These are phyloP conservation scores for Kazachstania viticola DNA, from an alignment of 805 yeast genomes.

Conservation along the genomic window DNA sequence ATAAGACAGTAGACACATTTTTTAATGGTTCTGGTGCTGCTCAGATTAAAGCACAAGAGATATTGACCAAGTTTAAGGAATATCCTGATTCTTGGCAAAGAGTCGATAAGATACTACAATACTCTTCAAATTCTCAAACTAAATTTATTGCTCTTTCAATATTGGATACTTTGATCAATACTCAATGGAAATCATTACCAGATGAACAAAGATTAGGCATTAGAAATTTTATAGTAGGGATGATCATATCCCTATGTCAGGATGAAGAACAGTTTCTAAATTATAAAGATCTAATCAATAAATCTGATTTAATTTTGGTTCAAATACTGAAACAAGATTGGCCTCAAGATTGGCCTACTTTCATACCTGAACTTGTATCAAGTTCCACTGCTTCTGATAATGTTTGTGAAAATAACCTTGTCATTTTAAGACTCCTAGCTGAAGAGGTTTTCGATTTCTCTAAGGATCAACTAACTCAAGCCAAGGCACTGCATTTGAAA, in stretches of 20 bases:
- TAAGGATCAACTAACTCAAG: slow-evolving; percentile 88
- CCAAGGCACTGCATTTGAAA: slow-evolving; percentile 72
- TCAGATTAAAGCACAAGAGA: slow-evolving; percentile 56
- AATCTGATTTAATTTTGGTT: slow-evolving; percentile 87
- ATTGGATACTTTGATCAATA: slow-evolving; percentile 77
- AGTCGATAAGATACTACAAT: slow-evolving; percentile 79
- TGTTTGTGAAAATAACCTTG: slow-evolving; percentile 94
- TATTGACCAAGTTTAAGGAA: slow-evolving; percentile 75
- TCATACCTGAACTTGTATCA: slow-evolving; percentile 79
- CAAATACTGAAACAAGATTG: slow-evolving; percentile 95
- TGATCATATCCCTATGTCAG: slow-evolving; percentile 86
- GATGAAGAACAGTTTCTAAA: slow-evolving; percentile 59
- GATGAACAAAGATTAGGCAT: slow-evolving; percentile 84
- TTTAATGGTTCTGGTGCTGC: slow-evolving; percentile 59
- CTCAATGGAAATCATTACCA: slow-evolving; percentile 90
- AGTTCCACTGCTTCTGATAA: slow-evolving; percentile 74
- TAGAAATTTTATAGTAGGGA: slow-evolving; percentile 83
- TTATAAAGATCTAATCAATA: slow-evolving; percentile 77
- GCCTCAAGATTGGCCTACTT: slow-evolving; percentile 97
- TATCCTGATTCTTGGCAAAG: slow-evolving; percentile 94
- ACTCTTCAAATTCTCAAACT: slow-evolving; percentile 69
- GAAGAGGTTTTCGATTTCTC: slow-evolving; percentile 93
- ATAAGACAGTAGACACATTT: slow-evolving; percentile 72
- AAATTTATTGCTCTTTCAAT: slow-evolving; percentile 88
- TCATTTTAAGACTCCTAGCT: slow-evolving; percentile 67